phyloP scores from a whole-genome alignment of 768 basidiomycete species.

The Rhodotorula toruloides region DNA sequence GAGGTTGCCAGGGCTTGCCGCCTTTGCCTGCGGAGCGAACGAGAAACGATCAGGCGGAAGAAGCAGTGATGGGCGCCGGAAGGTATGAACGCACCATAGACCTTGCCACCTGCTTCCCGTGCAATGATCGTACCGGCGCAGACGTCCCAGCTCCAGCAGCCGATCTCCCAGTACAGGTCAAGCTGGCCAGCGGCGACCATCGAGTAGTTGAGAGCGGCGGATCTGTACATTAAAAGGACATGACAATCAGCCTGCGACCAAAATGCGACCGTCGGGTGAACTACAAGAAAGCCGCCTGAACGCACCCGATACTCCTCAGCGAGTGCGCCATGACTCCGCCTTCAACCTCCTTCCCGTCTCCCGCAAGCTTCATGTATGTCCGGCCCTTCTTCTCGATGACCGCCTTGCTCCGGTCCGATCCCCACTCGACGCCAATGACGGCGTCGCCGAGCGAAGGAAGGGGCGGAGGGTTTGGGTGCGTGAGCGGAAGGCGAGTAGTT shows the following conservation, averaged over 20 bases:
- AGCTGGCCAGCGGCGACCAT: slow-evolving; percentile 73
- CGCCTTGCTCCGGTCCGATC: slow-evolving; percentile 48
- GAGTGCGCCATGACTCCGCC: slow-evolving; percentile 82
- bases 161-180: slow-evolving; percentile 63
- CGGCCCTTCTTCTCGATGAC: slow-evolving; percentile 42
- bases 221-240: slow-evolving; percentile 35
- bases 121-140: slow-evolving; percentile 84
- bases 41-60: background rate
- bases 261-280: background rate
- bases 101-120: slow-evolving; percentile 76
- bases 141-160: slow-evolving; percentile 54
- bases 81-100: slow-evolving; percentile 54
- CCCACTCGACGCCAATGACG: slow-evolving; percentile 80
- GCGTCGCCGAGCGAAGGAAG: slow-evolving; percentile 66
- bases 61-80: background rate
- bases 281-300: slow-evolving; percentile 11
- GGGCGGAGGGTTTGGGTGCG: slow-evolving; percentile 52
- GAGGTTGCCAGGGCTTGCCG: slow-evolving; percentile 36
- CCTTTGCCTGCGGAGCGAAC: slow-evolving; percentile 1
- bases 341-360: slow-evolving; percentile 58
- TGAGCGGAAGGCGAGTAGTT: slow-evolving; percentile 60
- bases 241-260: too few relatives aligned
- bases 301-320: slow-evolving; percentile 70
- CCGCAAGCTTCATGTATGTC: slow-evolving; percentile 71
- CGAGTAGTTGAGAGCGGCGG: slow-evolving; percentile 70